A percentile compares a stretch with the other conserved stretches of the same genome.
These are phyloP conservation scores for Tricholoma matsutake DNA, from an alignment of 768 basidiomycete species.

Conservation along the genomic window DNA sequence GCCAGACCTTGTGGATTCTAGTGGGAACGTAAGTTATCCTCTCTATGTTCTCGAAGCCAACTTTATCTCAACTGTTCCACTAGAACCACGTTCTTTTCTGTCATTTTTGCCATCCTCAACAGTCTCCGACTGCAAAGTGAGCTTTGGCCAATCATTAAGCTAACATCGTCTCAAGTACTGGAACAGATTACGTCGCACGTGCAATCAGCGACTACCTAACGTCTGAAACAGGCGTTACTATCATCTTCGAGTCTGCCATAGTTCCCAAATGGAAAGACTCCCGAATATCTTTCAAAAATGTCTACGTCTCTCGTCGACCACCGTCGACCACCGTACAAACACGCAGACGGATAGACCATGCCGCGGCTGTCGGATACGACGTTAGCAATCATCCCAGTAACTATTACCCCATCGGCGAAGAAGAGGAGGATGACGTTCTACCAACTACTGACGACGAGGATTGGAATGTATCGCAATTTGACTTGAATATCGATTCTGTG, in stretches of 20 bases:
- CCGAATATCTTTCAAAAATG: conserved; percentile 94
- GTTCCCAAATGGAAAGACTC: conserved; percentile 98
- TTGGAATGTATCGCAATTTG: conserved; percentile 84
- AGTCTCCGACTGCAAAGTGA: conserved; percentile 81
- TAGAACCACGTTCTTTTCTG: conserved; percentile 94
- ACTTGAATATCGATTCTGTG: conserved; percentile 89
- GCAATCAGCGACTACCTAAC: conserved; percentile 93
- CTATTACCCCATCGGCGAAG: conserved; percentile 51
- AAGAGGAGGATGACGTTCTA: conserved; percentile 56
- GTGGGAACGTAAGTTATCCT: conserved; percentile 75
- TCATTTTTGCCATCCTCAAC: conserved; percentile 85
- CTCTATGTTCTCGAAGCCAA: neutral
- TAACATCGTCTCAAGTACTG: conserved; percentile 4
- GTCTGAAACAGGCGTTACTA: conserved; percentile 86
- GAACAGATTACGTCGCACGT: conserved; percentile 76
- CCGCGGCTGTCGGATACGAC: conserved; percentile 69
- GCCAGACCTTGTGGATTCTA: conserved; percentile 93
- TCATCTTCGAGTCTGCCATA: conserved; percentile 97
- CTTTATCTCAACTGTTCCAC: neutral
- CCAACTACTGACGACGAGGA: conserved; percentile 32
- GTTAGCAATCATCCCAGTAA: conserved; percentile 68
- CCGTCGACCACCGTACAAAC: conserved; percentile 13
- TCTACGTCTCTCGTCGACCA: conserved; percentile 86
- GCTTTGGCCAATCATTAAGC: conserved; percentile 13
- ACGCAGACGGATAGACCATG: conserved; percentile 37